Base-by-base conservation (phyloP, 129 eudicot genomes). In the Ambrosia trifida region DNA sequence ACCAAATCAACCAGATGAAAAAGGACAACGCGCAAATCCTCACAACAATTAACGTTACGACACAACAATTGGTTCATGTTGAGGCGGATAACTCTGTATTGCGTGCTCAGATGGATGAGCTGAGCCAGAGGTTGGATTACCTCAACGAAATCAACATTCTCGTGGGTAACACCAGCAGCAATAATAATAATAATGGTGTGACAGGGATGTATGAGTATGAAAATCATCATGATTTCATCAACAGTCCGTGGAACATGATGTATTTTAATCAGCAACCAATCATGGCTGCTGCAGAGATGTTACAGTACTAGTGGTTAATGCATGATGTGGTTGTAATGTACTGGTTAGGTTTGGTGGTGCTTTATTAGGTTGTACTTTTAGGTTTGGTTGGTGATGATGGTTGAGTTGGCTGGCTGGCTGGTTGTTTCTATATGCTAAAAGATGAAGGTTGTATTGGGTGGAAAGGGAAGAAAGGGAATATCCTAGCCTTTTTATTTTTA, bases 31-130 rank as follows among this genome's bases (percentile, higher is more conserved):
- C 60, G n/a, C 95, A 89, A 76, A 85, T 94, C 65, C n/a, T 74
- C 16, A 69, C 82, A 12, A 81, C 77, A 19, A 82, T 88, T 12
- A 77, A n/a, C 66, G 60, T 78, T 50, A 87, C 95, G 56, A 76
- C 85, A 11, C 95, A 87, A 45, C 95, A 85, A 3, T 79, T 59
- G 5, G 58, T 82, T 7, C 86, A 69, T 7, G 83, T 94, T 12
- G 98, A 89, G 69, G 90, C 97, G 0, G 92, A 94, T 11, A 94
- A 94, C 73, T 87, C 96, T 2, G 84, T 94, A 7, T 66, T 94
- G 68, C 84, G 85, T 18, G 97, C 98, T 76, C 96, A 89, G 68
- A 76, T 89, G 70, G 81, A 44, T 65, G 98, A 94, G 76, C 82
- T 94, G 0, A 87, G 75, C 16, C 93, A 87, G 32, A 82, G 96